Evolutionary conservation across 163 green algal genomes (phyloP).

Genomic region (Scenedesmus sp.): DNA sequence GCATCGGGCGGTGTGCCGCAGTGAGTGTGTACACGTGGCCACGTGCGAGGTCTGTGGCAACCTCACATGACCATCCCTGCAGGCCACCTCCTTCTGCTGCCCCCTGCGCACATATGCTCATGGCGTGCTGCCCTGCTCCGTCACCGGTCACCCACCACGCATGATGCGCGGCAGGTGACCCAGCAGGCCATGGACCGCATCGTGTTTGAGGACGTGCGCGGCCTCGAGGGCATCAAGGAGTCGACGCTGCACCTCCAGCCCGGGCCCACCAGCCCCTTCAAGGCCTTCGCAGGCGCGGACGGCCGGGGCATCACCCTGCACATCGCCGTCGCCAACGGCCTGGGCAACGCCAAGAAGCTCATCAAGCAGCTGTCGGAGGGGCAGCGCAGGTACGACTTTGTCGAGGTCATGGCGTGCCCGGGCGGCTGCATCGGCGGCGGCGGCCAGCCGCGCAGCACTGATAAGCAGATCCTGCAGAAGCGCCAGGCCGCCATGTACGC

Average conservation of each 20-base stretch:
- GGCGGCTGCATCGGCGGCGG: constrained; percentile 81
- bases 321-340: constrained; percentile 79
- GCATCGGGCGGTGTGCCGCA: too few species aligned
- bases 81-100: neutral
- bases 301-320: constrained; percentile 58
- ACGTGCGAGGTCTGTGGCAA: too few species aligned
- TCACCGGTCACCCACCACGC: too few species aligned
- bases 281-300: constrained; percentile 47
- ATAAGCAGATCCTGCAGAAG: constrained; percentile 71
- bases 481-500: constrained; percentile 75
- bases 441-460: constrained; percentile 73
- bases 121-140: too few species aligned
- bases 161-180: constrained; percentile 32
- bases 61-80: too few species aligned
- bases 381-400: constrained; percentile 64
- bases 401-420: constrained; percentile 83
- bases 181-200: constrained; percentile 64
- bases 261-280: constrained; percentile 47
- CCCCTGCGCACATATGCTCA: too few species aligned
- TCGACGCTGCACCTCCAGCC: constrained; percentile 64
- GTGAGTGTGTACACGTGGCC: too few species aligned
- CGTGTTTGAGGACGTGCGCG: constrained; percentile 64
- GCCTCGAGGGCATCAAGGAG: constrained; percentile 80
- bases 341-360: constrained; percentile 79
- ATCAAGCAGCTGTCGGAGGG: constrained; percentile 56